Evolutionary conservation across 2,329 filamentous ascomycete genomes (phyloP).

Genomic region (Hypoxylon sp.): DNA sequence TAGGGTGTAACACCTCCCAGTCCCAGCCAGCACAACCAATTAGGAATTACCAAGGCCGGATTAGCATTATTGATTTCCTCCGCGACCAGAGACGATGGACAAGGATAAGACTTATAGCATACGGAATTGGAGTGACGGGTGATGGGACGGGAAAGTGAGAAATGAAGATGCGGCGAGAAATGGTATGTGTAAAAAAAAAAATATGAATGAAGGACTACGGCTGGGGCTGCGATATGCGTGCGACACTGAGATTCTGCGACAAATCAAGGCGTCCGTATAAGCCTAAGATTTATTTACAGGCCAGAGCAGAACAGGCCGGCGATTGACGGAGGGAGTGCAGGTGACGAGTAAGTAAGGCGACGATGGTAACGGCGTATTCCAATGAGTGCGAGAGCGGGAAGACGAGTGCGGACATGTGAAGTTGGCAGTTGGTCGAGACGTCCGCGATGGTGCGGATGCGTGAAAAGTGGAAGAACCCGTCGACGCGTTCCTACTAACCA

Average conservation of each 20-base stretch:
- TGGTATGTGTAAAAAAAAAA: not conserved
- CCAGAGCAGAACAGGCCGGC: slow-evolving; percentile 4
- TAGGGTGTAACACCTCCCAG: slow-evolving; percentile 28
- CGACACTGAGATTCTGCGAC: slow-evolving; percentile 26
- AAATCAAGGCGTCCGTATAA: slow-evolving; percentile 21
- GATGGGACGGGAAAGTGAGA: not conserved
- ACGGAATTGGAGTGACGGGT: slow-evolving; percentile 8
- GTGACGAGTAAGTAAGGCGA: slow-evolving; percentile 2
- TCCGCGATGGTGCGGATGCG: slow-evolving; percentile 30
- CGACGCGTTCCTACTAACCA: slow-evolving; percentile 35
- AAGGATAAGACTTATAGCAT: slow-evolving; percentile 4
- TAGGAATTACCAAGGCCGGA: slow-evolving; percentile 36
- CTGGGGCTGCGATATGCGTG: not conserved
- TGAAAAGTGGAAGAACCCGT: slow-evolving; percentile 37
- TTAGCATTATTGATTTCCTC: slow-evolving; percentile 34
- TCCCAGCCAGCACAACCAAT: slow-evolving; percentile 36
- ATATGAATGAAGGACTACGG: slow-evolving; percentile 4
- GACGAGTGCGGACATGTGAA: slow-evolving; percentile 30
- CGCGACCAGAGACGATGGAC: slow-evolving; percentile 8
- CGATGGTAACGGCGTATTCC: slow-evolving; percentile 22
- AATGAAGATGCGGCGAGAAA: not conserved
- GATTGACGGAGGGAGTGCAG: not conserved
- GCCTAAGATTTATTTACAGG: slow-evolving; percentile 28
- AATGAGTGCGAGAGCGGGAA: slow-evolving; percentile 17
- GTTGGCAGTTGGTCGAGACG: slow-evolving; percentile 18